phyloP scores from a whole-genome alignment of 768 basidiomycete species.

The Scleroderma citrinum region DNA sequence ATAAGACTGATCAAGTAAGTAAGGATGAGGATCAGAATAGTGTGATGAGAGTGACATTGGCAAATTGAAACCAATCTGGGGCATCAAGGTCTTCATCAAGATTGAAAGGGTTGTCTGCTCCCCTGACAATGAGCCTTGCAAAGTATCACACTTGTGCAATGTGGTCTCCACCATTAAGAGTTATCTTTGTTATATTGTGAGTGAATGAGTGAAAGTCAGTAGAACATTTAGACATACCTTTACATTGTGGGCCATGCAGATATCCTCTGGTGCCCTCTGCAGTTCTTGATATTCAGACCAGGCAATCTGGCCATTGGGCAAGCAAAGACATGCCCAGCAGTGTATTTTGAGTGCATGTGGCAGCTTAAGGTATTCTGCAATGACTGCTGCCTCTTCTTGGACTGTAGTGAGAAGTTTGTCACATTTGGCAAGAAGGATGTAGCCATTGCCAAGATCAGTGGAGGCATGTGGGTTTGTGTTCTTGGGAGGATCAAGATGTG shows the following conservation, averaged over 20 bases:
- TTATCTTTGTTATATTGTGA: not conserved
- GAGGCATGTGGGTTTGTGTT: not conserved
- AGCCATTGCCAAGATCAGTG: not conserved
- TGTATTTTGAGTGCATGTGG: not conserved
- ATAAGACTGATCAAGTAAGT: constrained; percentile 1
- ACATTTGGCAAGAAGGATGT: not conserved
- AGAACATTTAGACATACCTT: not conserved
- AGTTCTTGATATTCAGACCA: not conserved
- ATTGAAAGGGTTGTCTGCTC: not conserved
- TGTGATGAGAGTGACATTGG: constrained; percentile 15
- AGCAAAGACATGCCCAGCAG: not conserved
- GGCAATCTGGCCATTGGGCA: not conserved
- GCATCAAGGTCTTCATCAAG: not conserved
- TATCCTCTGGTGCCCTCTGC: not conserved
- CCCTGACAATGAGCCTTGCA: not conserved
- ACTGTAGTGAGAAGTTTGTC: not conserved
- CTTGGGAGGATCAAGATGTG: constrained; percentile 1
- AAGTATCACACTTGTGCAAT: not conserved
- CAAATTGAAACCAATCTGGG: not conserved
- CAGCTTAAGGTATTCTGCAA: not conserved
- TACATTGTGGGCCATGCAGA: not conserved
- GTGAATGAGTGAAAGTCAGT: too few relatives aligned
- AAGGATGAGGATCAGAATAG: constrained; percentile 12
- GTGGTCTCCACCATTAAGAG: not conserved
- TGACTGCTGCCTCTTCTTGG: not conserved